A percentile compares a stretch with the other conserved stretches of the same genome.
Evolutionary conservation across 2,329 filamentous ascomycete species (phyloP).

Genomic region (Xylaria sp.): DNA sequence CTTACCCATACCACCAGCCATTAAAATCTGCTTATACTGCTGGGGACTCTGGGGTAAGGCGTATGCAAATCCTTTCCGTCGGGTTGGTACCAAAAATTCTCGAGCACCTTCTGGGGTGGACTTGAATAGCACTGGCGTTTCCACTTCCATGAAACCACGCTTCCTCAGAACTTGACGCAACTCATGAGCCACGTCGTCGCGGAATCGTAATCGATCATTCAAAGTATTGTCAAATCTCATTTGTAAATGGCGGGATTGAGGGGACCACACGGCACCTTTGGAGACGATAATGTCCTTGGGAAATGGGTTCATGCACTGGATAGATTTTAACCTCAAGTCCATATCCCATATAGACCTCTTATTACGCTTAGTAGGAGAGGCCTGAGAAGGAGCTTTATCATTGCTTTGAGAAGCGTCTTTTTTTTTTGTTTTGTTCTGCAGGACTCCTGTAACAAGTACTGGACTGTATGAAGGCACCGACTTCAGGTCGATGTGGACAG

Average conservation of each 20-base stretch:
- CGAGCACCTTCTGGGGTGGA: constrained; percentile 95
- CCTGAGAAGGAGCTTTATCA: background rate
- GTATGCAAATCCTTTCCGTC: constrained; percentile 80
- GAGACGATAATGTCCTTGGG: constrained; percentile 81
- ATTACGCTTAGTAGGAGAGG: no score
- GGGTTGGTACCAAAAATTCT: constrained; percentile 92
- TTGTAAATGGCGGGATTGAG: constrained; percentile 83
- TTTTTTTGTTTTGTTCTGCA: constrained; percentile 21
- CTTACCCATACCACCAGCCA: constrained; percentile 83
- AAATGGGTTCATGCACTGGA: constrained; percentile 78
- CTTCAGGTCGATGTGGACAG: constrained; percentile 56
- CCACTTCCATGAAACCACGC: constrained; percentile 74
- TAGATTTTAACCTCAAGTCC: constrained; percentile 69
- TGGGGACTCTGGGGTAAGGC: constrained; percentile 96
- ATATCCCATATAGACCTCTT: background rate
- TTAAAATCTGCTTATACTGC: constrained; percentile 98
- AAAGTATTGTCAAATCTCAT: constrained; percentile 79
- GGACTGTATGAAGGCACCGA: constrained; percentile 63
- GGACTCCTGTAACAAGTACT: constrained; percentile 60
- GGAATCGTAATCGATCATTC: constrained; percentile 74
- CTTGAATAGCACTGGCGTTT: constrained; percentile 96
- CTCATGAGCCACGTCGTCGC: constrained; percentile 64
- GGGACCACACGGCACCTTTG: constrained; percentile 77
- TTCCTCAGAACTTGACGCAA: constrained; percentile 58
- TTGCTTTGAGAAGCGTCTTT: background rate